phyloP scores from a whole-genome alignment of 1,284 basidiomycete species.

The Hemileia vastatrix region DNA sequence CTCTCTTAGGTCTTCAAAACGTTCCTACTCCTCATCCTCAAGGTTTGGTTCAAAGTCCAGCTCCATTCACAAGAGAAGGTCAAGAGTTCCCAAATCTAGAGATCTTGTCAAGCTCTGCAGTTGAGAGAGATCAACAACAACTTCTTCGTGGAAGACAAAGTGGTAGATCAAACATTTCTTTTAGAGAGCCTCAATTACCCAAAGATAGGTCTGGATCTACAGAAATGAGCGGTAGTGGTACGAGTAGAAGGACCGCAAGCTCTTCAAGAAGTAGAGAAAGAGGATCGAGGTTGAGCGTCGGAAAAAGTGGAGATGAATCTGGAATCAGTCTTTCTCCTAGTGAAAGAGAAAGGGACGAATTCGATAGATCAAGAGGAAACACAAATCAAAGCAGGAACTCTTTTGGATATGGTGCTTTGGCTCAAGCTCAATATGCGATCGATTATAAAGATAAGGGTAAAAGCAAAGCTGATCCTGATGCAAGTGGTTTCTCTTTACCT shows the following conservation, averaged over 20 bases:
- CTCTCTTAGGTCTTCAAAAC: background rate
- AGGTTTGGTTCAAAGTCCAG: background rate
- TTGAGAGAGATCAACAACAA: no score
- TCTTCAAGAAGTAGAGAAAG: no score
- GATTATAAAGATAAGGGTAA: background rate
- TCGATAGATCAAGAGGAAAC: background rate
- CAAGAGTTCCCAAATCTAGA: background rate
- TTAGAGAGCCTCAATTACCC: no score
- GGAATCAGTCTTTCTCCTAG: constrained; percentile 16
- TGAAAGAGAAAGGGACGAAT: background rate
- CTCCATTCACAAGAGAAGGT: background rate
- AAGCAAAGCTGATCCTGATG: background rate
- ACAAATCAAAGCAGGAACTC: background rate
- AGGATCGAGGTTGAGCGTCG: no score
- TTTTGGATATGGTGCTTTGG: constrained; percentile 33
- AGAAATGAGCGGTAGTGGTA: no score
- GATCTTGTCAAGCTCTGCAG: background rate
- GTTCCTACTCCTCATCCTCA: background rate
- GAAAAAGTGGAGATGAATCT: constrained; percentile 9
- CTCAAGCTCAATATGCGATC: constrained; percentile 26
- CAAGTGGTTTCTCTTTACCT: background rate
- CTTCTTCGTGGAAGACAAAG: no score
- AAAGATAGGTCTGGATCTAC: no score
- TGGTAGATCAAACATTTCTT: no score
- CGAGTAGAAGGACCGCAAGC: no score